A percentile compares a stretch with the other conserved stretches of the same genome.
Conservation (phyloP, 306 rosid species). For the Echinosophora koreensis region DNA sequence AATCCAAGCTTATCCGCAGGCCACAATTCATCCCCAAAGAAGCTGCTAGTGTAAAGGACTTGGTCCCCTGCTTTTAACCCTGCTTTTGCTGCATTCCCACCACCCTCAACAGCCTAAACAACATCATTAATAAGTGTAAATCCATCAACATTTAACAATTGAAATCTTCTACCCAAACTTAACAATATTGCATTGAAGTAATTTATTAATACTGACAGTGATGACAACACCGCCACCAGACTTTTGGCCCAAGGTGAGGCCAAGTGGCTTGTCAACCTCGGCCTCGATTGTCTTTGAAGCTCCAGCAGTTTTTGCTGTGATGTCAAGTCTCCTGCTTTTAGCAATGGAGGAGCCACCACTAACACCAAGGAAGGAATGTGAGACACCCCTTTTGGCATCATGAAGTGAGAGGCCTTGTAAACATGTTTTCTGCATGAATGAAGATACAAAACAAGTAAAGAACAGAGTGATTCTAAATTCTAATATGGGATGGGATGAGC, state of each 20-base stretch:
- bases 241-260: constrained; percentile 96
- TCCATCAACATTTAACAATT: constrained; percentile 33
- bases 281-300: constrained; percentile 87
- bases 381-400: constrained; percentile 69
- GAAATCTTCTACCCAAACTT: constrained; percentile 17
- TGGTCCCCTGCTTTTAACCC: constrained; percentile 93
- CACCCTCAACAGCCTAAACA: constrained; percentile 86
- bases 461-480: neutral
- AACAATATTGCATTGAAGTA: neutral
- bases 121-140: neutral
- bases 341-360: constrained; percentile 39
- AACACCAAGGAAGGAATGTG: constrained; percentile 51
- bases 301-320: constrained; percentile 83
- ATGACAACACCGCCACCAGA: constrained; percentile 78
- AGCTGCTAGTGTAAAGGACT: constrained; percentile 94
- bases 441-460: neutral
- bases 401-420: constrained; percentile 79
- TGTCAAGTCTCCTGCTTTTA: constrained; percentile 56
- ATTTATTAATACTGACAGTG: constrained; percentile 60
- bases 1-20: constrained; percentile 99
- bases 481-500: neutral
- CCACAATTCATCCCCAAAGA: constrained; percentile 99
- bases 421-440: constrained; percentile 65
- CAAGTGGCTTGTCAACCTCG: constrained; percentile 97
- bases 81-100: constrained; percentile 97